These are phyloP conservation scores for Eutypella sp. DNA, from an alignment of 2,329 filamentous ascomycete species.

Conservation along the genomic window DNA sequence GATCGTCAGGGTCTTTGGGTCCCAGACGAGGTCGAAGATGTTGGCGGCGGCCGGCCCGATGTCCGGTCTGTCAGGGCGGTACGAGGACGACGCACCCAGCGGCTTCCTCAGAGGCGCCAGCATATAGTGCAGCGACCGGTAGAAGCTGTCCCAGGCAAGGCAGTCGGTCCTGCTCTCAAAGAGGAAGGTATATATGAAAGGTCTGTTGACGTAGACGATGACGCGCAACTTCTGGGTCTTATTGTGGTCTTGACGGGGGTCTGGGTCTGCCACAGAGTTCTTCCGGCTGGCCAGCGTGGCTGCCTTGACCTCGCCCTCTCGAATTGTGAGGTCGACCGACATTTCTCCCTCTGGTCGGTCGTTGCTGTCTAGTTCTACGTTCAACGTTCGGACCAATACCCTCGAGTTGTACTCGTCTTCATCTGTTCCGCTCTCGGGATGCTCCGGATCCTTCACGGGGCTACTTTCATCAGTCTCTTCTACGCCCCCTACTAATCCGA, in stretches of 20 bases:
- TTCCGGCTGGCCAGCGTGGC: conserved; percentile 9
- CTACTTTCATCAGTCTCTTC: conserved; percentile 37
- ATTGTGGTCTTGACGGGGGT: conserved; percentile 42
- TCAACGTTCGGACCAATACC: conserved; percentile 60
- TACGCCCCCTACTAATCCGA: conserved; percentile 64
- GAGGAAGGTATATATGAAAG: conserved; percentile 74
- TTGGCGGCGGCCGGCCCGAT: conserved; percentile 29
- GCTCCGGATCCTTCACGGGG: conserved; percentile 22
- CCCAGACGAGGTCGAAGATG: conserved; percentile 61
- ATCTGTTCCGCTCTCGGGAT: conserved; percentile 23
- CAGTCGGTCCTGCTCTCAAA: conserved; percentile 60
- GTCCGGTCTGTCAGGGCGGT: conserved; percentile 47
- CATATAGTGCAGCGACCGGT: conserved; percentile 57
- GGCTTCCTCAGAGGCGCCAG: conserved; percentile 54
- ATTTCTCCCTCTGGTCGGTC: conserved; percentile 39
- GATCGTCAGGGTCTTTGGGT: conserved; percentile 49
- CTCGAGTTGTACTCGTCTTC: conserved; percentile 43
- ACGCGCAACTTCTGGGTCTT: conserved; percentile 58
- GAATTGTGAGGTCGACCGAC: conserved; percentile 40
- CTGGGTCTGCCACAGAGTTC: conserved; percentile 13
- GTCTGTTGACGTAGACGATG: conserved; percentile 67
- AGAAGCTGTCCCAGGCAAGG: conserved; percentile 50
- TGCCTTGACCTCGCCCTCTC: conserved; percentile 23
- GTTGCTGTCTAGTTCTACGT: conserved; percentile 55
- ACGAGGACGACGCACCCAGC: conserved; percentile 51